A percentile compares a stretch with the other conserved stretches of the same genome.
These are phyloP conservation scores for Leishmania gerbilli DNA, from an alignment of 208 protist species.

Conservation along the genomic window DNA sequence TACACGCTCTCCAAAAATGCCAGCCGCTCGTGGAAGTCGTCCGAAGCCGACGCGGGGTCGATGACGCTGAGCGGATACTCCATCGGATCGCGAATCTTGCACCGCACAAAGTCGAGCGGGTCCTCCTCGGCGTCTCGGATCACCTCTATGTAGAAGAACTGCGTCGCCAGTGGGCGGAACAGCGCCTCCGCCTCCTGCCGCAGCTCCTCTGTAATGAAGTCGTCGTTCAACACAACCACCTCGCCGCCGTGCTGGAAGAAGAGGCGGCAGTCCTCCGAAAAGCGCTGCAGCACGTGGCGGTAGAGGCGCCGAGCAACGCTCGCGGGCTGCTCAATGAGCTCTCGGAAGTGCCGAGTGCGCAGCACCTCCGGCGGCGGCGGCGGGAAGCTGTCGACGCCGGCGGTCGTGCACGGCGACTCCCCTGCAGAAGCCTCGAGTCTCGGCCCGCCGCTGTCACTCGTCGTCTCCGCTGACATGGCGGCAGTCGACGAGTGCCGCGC, in stretches of 20 bases:
- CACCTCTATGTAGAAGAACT: conserved; percentile 87
- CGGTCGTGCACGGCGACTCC: background rate
- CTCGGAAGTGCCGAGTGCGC: conserved; percentile 58
- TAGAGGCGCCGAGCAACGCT: conserved; percentile 68
- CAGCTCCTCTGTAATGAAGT: conserved; percentile 79
- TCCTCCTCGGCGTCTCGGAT: conserved; percentile 54
- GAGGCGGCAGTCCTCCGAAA: conserved; percentile 54
- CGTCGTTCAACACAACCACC: conserved; percentile 88
- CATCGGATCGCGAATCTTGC: conserved; percentile 60
- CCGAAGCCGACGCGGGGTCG: conserved; percentile 24
- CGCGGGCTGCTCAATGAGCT: conserved; percentile 51
- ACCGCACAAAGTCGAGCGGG: conserved; percentile 52
- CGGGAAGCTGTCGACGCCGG: conserved; percentile 4
- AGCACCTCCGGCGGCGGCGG: conserved; percentile 32
- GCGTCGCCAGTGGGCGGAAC: conserved; percentile 52
- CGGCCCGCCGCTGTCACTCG: background rate
- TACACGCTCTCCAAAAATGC: conserved; percentile 57
- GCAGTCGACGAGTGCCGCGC: background rate
- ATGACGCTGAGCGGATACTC: conserved; percentile 66
- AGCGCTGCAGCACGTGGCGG: conserved; percentile 60
- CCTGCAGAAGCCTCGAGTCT: conserved; percentile 9
- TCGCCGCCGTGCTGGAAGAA: conserved; percentile 83
- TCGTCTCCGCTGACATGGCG: background rate
- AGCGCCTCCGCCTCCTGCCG: conserved; percentile 66
- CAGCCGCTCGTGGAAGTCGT: conserved; percentile 68